A percentile compares a stretch with the other conserved stretches of the same genome.
Evolutionary conservation across 495 filamentous ascomycete species (phyloP).

Genomic region (Penicillium paxilli): DNA sequence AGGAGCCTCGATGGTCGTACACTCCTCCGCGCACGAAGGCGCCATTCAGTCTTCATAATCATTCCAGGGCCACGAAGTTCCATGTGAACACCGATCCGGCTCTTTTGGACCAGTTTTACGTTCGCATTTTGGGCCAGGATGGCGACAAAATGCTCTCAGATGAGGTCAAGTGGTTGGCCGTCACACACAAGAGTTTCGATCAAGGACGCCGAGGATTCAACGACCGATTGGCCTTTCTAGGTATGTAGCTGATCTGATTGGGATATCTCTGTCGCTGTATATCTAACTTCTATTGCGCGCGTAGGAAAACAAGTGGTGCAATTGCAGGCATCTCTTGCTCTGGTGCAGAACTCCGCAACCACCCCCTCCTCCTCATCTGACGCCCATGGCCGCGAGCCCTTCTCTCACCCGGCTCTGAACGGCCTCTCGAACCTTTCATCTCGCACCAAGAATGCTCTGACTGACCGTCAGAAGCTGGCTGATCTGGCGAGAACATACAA

Average conservation of each 20-base stretch:
- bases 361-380: slow-evolving; percentile 19
- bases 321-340: slow-evolving; percentile 71
- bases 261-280: slow-evolving; percentile 1
- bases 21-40: slow-evolving; percentile 78
- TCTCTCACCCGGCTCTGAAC: slow-evolving; percentile 69
- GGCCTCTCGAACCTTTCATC: slow-evolving; percentile 66
- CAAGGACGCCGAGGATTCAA: slow-evolving; percentile 93
- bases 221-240: slow-evolving; percentile 85
- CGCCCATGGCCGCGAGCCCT: slow-evolving; percentile 60
- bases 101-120: slow-evolving; percentile 73
- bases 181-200: slow-evolving; percentile 99
- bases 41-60: slow-evolving; percentile 56
- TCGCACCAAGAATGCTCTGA: slow-evolving; percentile 54
- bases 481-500: slow-evolving; percentile 68
- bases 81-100: slow-evolving; percentile 71
- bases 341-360: slow-evolving; percentile 53
- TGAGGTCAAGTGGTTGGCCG: slow-evolving; percentile 93
- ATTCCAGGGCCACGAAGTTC: slow-evolving; percentile 54
- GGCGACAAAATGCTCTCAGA: slow-evolving; percentile 76
- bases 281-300: not conserved
- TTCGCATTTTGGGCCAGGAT: slow-evolving; percentile 64
- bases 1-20: slow-evolving; percentile 75
- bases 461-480: slow-evolving; percentile 60
- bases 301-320: slow-evolving; percentile 79
- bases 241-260: slow-evolving; percentile 48